These are phyloP conservation scores for Lupinus albus DNA, from an alignment of 306 rosid species.

Conservation along the genomic window DNA sequence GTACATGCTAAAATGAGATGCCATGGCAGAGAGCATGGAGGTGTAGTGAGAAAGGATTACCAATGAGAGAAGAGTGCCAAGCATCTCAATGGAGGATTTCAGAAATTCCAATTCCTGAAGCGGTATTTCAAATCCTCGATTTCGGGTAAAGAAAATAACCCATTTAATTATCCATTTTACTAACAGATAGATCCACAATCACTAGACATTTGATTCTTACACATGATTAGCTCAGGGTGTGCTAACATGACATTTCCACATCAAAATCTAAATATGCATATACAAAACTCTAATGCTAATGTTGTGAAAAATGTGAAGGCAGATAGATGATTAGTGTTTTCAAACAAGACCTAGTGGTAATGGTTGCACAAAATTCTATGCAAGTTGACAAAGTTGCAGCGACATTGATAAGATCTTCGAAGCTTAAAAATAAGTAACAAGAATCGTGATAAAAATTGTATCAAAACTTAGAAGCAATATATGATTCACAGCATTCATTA, in stretches of 20 bases:
- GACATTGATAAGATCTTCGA: constrained; percentile 5
- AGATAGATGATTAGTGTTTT: background rate
- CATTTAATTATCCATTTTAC: background rate
- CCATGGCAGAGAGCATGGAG: no score
- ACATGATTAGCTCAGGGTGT: constrained; percentile 16
- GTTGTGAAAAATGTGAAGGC: background rate
- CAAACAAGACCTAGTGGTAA: constrained; percentile 8
- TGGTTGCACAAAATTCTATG: constrained; percentile 4
- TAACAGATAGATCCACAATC: constrained; percentile 1
- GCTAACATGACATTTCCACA: background rate
- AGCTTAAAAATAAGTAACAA: constrained; percentile 6
- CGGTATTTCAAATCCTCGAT: no score
- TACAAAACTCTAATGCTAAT: constrained; percentile 11
- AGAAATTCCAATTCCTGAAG: no score
- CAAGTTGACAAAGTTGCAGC: constrained; percentile 29
- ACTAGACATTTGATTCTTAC: constrained; percentile 6
- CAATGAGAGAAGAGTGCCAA: no score
- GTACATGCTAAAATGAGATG: no score
- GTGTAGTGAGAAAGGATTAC: no score
- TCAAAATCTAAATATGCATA: constrained; percentile 7
- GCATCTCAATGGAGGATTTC: no score
- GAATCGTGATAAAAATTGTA: constrained; percentile 34
- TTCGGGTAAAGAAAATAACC: no score
- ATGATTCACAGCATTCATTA: constrained; percentile 42
- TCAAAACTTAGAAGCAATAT: constrained; percentile 42